These are phyloP conservation scores for Calonectria pseudoreteaudii DNA, from an alignment of 2,329 filamentous ascomycete genomes.

Conservation along the genomic window DNA sequence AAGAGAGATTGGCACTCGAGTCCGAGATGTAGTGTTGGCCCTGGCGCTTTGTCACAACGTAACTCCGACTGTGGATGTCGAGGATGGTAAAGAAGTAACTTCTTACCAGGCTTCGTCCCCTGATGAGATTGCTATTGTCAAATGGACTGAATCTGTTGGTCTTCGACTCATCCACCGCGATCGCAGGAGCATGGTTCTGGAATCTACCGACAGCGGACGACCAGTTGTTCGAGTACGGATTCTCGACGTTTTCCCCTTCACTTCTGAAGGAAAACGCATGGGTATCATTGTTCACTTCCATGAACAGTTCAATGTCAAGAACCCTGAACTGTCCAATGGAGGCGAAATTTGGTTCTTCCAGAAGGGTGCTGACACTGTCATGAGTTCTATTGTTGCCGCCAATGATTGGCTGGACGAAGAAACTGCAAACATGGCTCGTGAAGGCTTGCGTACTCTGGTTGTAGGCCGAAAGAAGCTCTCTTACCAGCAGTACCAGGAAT, in stretches of 20 bases:
- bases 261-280: slow-evolving; percentile 98
- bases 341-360: slow-evolving; percentile 97
- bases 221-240: slow-evolving; percentile 87
- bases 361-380: slow-evolving; percentile 98
- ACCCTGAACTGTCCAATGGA: slow-evolving; percentile 65
- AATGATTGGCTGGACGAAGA: slow-evolving; percentile 99
- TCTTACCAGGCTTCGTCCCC: slow-evolving; percentile 97
- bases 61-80: slow-evolving; percentile 83
- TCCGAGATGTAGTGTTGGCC: slow-evolving; percentile 92
- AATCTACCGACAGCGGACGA: slow-evolving; percentile 79
- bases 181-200: slow-evolving; percentile 84
- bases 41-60: slow-evolving; percentile 97
- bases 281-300: slow-evolving; percentile 93
- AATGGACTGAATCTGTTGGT: slow-evolving; percentile 93
- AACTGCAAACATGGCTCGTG: slow-evolving; percentile 98
- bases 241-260: slow-evolving; percentile 96
- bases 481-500: slow-evolving; percentile 81
- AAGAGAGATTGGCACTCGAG: slow-evolving; percentile 91
- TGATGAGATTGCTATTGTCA: slow-evolving; percentile 97
- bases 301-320: slow-evolving; percentile 62
- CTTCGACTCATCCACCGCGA: slow-evolving; percentile 87
- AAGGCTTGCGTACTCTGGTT: slow-evolving; percentile 92
- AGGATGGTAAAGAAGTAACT: slow-evolving; percentile 80
- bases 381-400: slow-evolving; percentile 92
- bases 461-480: slow-evolving; percentile 93